Base-by-base conservation (phyloP, 2,329 filamentous ascomycete species). In the Neonectria coccinea region DNA sequence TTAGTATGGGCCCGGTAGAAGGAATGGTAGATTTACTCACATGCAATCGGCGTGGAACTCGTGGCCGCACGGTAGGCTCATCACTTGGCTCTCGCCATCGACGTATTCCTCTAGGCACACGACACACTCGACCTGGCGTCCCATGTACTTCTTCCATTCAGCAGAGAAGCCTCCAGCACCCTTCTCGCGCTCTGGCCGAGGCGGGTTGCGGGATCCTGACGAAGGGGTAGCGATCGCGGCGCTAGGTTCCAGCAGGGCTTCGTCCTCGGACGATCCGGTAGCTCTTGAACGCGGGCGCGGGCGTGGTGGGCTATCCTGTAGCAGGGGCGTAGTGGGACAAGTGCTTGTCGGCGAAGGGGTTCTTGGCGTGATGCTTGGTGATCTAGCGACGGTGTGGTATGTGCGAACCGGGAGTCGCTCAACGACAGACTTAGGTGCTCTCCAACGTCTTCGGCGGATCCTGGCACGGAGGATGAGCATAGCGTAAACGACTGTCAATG, bases 41-140 rank as follows among this genome's bases (percentile, higher is more conserved):
- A 99, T 98, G 94, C 96, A 99, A 77, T 97, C 94, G 29, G 86
- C 95, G 79, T 99, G 96, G 79, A 98, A 99, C 75, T 99, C 96
- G 78, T 99, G 96, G 39, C 96, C 96, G 79, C 96, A 99, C 9
- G 96, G 96, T 64, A 99, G 82, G 76, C 94, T 97, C 96, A 99
- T 99, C 42, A 99, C 95, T 74, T 89, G 89, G 77, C 94, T 97
- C 73, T 97, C 90, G 42, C 96, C 96, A 78, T 97, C 94, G 22
- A 97, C 85, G 75, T 98, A 99, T 77, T 99, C 96, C 76, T 99
- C 96, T 36, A 99, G 82, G 74, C 96, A 99, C 2, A 99, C 95
- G 12, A 97, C 95, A 76, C 96, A 99, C 78, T 99, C 96, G 9
- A 93, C 89, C 77, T 91, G 88, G 44, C 86, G 82, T 5, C 87